Evolutionary conservation across 2,329 filamentous ascomycete genomes (phyloP), one percentile per base, ranked within the genome.

Genomic region (Pestalotiopsis fici): DNA sequence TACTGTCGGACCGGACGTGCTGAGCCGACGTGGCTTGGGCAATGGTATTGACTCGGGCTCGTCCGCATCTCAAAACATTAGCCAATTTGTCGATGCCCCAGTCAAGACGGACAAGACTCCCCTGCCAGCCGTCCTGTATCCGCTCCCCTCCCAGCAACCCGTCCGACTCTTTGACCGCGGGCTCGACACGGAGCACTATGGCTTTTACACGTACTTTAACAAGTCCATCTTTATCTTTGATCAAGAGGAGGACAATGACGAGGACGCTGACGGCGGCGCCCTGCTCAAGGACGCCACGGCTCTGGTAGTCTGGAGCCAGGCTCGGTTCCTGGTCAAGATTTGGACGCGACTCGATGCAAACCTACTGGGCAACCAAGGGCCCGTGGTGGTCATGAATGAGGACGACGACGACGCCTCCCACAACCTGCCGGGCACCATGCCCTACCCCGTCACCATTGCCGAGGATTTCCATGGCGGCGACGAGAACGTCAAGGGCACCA

Each of bases 161-260:
- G 83, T 98, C 13, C 89, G 93, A 1, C 87, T 98, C 1, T 98
- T 91, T 78, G 93, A 98, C 77, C 92, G 94, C 23, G 94, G 92
- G 21, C 83, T 92, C 31, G 82, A 87, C 2, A 91, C 91, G 0
- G 95, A 98, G 78, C 94, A 97, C 80, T 98, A 97, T 78, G 94
- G 93, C 2, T 98, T 98, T 81, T 98, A 97, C 81, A 93, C 88
- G 0, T 97, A 97, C 83, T 98, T 93, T 79, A 90, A 94, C 80
- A 93, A 94, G 71, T 92, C 91, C 9, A 93, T 97, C 70, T 97
- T 95, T 82, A 84, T 97, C 69, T 89, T 66, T 15, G 72, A 77
- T 65, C 63, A 23, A 21, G 25, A 37, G 4, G 70, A 65, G 6
- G 70, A 70, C 21, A 59, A 67, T n/a, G 64, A 18, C 28, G 70